Percentiles rank a stretch among this genome's conserved stretches.
Conservation (phyloP, 352 stramenopile genomes). For the Globisporangium carolinianum region DNA sequence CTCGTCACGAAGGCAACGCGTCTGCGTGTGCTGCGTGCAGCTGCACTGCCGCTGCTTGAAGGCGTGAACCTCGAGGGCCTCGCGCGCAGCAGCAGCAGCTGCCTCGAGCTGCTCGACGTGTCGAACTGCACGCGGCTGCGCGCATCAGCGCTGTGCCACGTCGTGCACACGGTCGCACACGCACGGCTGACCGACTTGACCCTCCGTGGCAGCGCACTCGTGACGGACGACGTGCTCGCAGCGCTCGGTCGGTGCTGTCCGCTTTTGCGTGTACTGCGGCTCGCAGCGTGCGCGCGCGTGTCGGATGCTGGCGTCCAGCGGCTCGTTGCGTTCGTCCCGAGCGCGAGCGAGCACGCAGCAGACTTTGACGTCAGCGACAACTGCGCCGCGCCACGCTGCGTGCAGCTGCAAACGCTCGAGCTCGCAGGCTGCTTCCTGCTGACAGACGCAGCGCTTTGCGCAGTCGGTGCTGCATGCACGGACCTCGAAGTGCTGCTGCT, state of each 20-base stretch:
- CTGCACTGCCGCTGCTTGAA: constrained; percentile 43
- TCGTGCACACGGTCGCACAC: constrained; percentile 31
- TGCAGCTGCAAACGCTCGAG: constrained; percentile 36
- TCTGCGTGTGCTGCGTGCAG: constrained; percentile 27
- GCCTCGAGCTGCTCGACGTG: constrained; percentile 28
- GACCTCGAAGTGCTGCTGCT: constrained; percentile 40
- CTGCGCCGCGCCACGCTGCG: constrained; percentile 22
- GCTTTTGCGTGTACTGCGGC: constrained; percentile 27
- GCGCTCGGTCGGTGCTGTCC: constrained; percentile 36
- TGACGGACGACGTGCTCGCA: constrained; percentile 48
- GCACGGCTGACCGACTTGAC: constrained; percentile 34
- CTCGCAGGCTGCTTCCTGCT: constrained; percentile 63
- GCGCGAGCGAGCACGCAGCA: constrained; percentile 15
- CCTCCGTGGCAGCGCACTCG: constrained; percentile 39
- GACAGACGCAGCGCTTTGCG: constrained; percentile 35
- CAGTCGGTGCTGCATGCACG: constrained; percentile 28
- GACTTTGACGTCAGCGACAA: constrained; percentile 22
- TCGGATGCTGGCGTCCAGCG: constrained; percentile 43
- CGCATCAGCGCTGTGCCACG: constrained; percentile 27
- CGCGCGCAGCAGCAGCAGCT: constrained; percentile 17
- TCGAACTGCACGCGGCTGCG: constrained; percentile 29
- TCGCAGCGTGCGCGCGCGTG: constrained; percentile 48
- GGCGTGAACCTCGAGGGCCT: constrained; percentile 53
- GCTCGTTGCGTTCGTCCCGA: constrained; percentile 31
- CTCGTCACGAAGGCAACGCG: constrained; percentile 33